Conservation (phyloP, 345 rosid species). For the Salix viminalis region DNA sequence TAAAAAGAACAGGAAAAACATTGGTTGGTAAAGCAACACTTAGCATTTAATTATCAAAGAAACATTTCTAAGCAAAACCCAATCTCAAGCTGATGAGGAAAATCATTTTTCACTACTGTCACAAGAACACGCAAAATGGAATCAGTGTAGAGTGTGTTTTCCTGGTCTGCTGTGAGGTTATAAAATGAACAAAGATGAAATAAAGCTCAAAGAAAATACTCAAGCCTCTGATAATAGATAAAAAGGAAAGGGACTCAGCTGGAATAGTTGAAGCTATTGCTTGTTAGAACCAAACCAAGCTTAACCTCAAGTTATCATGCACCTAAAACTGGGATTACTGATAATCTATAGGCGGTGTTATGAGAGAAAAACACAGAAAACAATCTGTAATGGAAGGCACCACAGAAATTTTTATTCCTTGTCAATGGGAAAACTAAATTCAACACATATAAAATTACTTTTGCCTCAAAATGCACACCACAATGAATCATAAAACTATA, state of each 20-base stretch:
- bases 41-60: not conserved
- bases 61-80: not conserved
- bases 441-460: conserved; percentile 40
- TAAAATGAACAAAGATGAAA: not conserved
- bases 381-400: not conserved
- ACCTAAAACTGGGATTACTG: not conserved
- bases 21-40: not conserved
- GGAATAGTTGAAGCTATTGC: not conserved
- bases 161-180: not conserved
- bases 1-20: not conserved
- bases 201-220: too few relatives aligned
- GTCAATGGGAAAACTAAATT: conserved; percentile 43
- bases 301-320: not conserved
- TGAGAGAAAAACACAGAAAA: conserved; percentile 1
- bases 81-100: not conserved
- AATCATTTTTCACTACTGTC: not conserved
- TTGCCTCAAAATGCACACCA: conserved; percentile 38
- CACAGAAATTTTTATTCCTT: conserved; percentile 40
- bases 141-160: not conserved
- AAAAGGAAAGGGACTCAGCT: not conserved
- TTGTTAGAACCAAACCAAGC: not conserved
- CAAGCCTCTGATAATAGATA: not conserved
- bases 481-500: conserved; percentile 49
- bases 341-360: not conserved
- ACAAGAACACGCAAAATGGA: not conserved